Evolutionary conservation across 2,329 filamentous ascomycete genomes (phyloP).

Genomic region (Cercospora citrullina): DNA sequence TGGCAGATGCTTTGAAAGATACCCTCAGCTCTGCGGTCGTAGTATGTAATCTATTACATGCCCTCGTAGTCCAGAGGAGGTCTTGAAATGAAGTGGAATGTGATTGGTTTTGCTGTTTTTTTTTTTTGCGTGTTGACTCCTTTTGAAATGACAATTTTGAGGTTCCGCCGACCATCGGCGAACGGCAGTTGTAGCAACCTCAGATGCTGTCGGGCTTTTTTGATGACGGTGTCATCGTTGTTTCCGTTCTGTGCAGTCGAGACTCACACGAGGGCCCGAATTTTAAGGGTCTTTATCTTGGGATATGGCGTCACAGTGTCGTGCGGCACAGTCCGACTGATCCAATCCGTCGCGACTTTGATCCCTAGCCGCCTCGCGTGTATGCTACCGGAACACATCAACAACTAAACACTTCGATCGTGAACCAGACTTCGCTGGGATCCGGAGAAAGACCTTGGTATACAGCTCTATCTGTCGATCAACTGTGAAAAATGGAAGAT

Average conservation of each 20-base stretch:
- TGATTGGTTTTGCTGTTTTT: neutral
- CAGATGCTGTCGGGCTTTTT: too few relatives aligned
- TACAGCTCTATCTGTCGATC: neutral
- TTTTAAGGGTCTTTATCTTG: neutral
- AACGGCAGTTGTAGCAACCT: too few relatives aligned
- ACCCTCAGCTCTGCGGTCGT: neutral
- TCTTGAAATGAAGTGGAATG: too few relatives aligned
- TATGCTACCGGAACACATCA: neutral
- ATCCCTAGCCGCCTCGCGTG: neutral
- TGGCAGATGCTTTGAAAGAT: neutral
- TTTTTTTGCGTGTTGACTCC: neutral
- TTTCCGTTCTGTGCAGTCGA: too few relatives aligned
- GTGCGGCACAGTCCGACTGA: neutral
- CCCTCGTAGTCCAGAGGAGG: too few relatives aligned
- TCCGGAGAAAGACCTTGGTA: neutral
- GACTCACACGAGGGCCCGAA: too few relatives aligned
- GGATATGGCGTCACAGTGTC: constrained; percentile 1
- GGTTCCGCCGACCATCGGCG: too few relatives aligned
- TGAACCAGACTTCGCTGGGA: neutral
- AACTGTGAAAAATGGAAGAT: neutral
- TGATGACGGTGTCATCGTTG: too few relatives aligned
- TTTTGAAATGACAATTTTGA: neutral
- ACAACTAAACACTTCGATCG: neutral
- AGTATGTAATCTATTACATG: too few relatives aligned
- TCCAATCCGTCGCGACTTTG: neutral